phyloP scores from a whole-genome alignment of 768 basidiomycete species.

The Suillus ampliporus region DNA sequence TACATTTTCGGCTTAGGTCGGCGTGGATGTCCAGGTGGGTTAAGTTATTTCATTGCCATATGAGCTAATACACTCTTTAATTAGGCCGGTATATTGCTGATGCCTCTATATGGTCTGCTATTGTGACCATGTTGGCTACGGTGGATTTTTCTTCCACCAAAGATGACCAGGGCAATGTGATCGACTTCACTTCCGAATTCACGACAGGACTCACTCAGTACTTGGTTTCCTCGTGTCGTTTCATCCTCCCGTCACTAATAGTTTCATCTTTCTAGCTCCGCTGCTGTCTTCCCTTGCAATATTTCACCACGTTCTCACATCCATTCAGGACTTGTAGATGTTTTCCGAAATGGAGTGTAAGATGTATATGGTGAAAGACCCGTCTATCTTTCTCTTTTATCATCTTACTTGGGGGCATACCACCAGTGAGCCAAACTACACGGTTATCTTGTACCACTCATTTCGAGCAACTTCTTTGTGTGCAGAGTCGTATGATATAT shows the following conservation, averaged over 20 bases:
- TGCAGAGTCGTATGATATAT: too few species aligned
- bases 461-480: too few species aligned
- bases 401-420: too few species aligned
- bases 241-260: background rate
- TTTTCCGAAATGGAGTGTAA: too few species aligned
- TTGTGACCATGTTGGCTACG: conserved; percentile 23
- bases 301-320: conserved; percentile 20
- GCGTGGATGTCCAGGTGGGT: background rate
- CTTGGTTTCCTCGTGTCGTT: background rate
- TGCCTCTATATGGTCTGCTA: conserved; percentile 1
- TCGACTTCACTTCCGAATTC: conserved; percentile 10
- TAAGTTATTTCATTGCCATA: background rate
- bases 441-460: too few species aligned
- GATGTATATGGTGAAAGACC: too few species aligned
- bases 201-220: conserved; percentile 12
- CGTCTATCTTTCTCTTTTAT: too few species aligned
- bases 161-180: conserved; percentile 13
- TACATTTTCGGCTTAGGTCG: conserved; percentile 8
- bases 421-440: too few species aligned
- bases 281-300: conserved; percentile 21
- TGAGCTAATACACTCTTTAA: background rate
- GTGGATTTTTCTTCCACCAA: conserved; percentile 24
- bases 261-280: conserved; percentile 14
- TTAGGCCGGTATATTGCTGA: conserved; percentile 1
- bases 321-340: too few species aligned